Evolutionary conservation across 495 filamentous ascomycete species (phyloP), one percentile per base, ranked within the genome.

Genomic region (Saxophila tyrrhenica): DNA sequence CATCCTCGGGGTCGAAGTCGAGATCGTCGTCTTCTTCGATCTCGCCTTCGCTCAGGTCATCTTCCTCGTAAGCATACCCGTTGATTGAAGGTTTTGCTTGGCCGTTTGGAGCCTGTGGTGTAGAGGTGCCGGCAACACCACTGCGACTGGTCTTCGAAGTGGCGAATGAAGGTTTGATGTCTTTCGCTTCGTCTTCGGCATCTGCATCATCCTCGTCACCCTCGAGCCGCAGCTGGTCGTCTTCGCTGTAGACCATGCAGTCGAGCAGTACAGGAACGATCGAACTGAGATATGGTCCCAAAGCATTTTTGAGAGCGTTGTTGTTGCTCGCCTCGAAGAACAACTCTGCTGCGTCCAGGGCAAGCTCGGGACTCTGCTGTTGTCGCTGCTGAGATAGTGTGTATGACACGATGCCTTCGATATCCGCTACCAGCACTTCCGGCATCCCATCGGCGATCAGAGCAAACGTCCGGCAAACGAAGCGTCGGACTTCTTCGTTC

Each of bases 161-260:
- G 39, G 90, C 90, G 67, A 97, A 97, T 48, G 83, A 80, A 2
- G 92, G 92, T 69, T 88, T 95, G 59, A 99, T 85, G 65, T 99
- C 92, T 65, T 97, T 78, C 19, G 80, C 84, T 8, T 83, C 78
- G 67, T 99, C 94, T 25, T 97, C 94, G 54, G 85, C 74, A 22
- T 95, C 90, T 42, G 94, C 94, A 71, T 97, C 69, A 55, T 95
- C 87, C 25, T 81, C 84, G 8, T 85, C 86, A 35, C 79, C 86
- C 56, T 87, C 88, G 23, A 97, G 70, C 22, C 87, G 75, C 46
- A 86, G 77, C 50, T 94, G 89, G 56, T 97, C 94, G 52, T 97
- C 92, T 56, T 94, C 86, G 61, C 86, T 84, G 61, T 97, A 99
- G 16, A 97, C 81, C 92, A 99, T 99, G 63, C 87, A 91, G 55